phyloP scores from a whole-genome alignment of 345 rosid species.

The Eucalyptus brandiana region DNA sequence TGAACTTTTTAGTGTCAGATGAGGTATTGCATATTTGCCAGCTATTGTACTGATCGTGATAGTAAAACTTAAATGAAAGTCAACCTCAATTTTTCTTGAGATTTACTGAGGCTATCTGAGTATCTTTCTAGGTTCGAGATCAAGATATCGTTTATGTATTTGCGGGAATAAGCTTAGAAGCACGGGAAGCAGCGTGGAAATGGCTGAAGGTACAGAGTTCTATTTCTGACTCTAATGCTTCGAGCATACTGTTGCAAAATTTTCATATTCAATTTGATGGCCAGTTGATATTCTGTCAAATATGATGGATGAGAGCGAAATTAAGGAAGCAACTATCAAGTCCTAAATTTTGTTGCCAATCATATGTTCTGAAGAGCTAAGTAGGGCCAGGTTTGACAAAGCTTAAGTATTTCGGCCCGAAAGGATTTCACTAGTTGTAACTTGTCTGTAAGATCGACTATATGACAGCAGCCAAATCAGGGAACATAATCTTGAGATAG shows the following conservation, averaged over 20 bases:
- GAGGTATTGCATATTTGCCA: slow-evolving; percentile 1
- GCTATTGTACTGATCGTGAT: background rate
- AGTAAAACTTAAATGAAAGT: background rate
- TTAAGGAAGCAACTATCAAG: background rate
- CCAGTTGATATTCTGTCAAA: background rate
- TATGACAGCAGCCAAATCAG: background rate
- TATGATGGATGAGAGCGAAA: background rate
- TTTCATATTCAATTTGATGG: background rate
- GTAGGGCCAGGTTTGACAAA: background rate
- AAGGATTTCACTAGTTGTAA: background rate
- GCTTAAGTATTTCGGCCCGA: background rate
- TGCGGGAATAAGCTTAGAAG: slow-evolving; percentile 13
- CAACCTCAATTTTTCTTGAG: background rate
- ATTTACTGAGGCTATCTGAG: background rate
- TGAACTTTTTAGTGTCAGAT: slow-evolving; percentile 19
- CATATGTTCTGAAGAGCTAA: background rate
- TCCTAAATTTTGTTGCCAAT: background rate
- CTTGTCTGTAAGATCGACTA: background rate
- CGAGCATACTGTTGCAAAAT: background rate
- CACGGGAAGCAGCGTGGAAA: slow-evolving; percentile 16
- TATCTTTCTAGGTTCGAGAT: slow-evolving; percentile 9
- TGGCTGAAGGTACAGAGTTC: slow-evolving; percentile 16
- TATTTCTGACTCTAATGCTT: background rate
- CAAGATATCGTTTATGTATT: slow-evolving; percentile 14
- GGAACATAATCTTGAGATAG: background rate